Evolutionary conservation across 257 asterid species (phyloP), one percentile per base, ranked within the genome.

Genomic region (Haberlea rhodopensis): DNA sequence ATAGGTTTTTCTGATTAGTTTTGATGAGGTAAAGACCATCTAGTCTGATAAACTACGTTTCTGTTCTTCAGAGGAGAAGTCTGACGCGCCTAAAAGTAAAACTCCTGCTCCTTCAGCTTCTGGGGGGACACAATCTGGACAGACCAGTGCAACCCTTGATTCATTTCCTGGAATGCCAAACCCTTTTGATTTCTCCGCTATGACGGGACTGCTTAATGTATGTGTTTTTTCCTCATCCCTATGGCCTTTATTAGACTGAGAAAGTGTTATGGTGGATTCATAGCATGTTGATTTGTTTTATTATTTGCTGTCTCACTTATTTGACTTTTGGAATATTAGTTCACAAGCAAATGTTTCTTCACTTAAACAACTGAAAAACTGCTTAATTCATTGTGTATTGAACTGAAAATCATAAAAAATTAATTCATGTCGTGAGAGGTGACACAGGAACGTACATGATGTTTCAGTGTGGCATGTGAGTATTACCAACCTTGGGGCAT

Each of bases 101-200:
- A 0, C 51, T 13, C 51, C 51, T 43, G 51, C 20, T 43, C 51
- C 51, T 43, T 43, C 51, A 43, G 51, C 51, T 43, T 43, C 51
- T 16, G 51, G 51, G 7, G 51, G 20, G 52, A 13, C 51, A 4
- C 51, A 16, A 43, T 43, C 51, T 43, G 51, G 20, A 21, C 84
- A 76, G 78, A 64, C 76, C 63, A 73, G 75, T 68, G 73, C 74
- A 56, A 5, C 82, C 66, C 70, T 86, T 62, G 76, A 82, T 49
- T 59, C 94, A 29, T 78, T 78, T 63, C 60, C 81, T 63, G 87
- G 81, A 27, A 32, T 84, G 75, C 84, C 79, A 5, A 90, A 88
- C 77, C 97, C 96, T 8, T 90, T 90, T 53, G 97, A 90, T 76
- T 86, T 90, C 76, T 88, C 96, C n/a, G 83, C 95, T 58, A 81